These are phyloP conservation scores for Boletellus ananas DNA, from an alignment of 768 basidiomycete genomes.

Conservation along the genomic window DNA sequence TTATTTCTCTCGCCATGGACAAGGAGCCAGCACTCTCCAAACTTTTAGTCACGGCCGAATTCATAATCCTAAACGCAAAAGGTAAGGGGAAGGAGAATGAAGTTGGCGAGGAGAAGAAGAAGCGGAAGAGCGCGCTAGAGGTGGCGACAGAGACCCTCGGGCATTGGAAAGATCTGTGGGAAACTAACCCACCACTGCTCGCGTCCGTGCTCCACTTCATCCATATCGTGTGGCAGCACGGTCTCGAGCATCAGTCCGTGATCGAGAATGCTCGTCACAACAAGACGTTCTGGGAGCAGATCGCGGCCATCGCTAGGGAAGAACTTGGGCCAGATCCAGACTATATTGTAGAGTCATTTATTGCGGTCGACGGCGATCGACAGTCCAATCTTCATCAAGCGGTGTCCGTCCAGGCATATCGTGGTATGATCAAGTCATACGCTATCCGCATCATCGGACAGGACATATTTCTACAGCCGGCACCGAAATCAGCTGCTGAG, in stretches of 20 bases:
- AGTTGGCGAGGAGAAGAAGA: slow-evolving; percentile 26
- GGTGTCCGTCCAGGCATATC: slow-evolving; percentile 62
- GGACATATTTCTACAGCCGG: slow-evolving; percentile 64
- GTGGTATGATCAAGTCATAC: slow-evolving; percentile 66
- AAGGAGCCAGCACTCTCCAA: slow-evolving; percentile 83
- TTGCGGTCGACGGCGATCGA: slow-evolving; percentile 32
- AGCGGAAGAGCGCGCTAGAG: slow-evolving; percentile 55
- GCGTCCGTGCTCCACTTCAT: slow-evolving; percentile 73
- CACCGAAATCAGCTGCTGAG: slow-evolving; percentile 35
- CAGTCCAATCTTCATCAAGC: slow-evolving; percentile 59
- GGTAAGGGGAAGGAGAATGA: slow-evolving; percentile 33
- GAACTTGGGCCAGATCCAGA: slow-evolving; percentile 76
- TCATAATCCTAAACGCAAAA: slow-evolving; percentile 47
- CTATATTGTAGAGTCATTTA: slow-evolving; percentile 51
- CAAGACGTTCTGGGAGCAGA: slow-evolving; percentile 63
- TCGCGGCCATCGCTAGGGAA: slow-evolving; percentile 58
- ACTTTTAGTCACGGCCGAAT: slow-evolving; percentile 73
- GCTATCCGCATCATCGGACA: slow-evolving; percentile 71
- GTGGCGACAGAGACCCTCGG: slow-evolving; percentile 63
- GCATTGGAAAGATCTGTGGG: slow-evolving; percentile 74
- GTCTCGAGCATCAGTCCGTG: slow-evolving; percentile 61
- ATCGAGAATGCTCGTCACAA: slow-evolving; percentile 57
- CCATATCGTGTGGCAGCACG: slow-evolving; percentile 76
- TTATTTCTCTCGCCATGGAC: slow-evolving; percentile 76
- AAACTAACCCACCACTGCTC: slow-evolving; percentile 70